Conservation (phyloP, 306 rosid species). For the Quercus parvula region DNA sequence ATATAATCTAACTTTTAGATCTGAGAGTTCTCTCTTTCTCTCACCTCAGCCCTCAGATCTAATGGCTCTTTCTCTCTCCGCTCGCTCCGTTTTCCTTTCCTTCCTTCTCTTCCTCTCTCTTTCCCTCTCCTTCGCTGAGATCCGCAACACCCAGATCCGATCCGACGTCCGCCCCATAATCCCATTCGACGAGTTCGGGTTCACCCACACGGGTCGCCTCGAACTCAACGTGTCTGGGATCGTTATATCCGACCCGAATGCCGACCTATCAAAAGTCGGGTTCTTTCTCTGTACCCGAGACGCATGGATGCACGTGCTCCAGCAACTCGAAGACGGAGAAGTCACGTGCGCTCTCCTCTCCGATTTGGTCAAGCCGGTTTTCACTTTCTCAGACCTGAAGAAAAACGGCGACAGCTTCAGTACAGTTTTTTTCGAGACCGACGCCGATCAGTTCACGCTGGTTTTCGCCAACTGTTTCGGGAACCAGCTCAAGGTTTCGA, state of each 20-base stretch:
- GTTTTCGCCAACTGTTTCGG: slow-evolving; percentile 76
- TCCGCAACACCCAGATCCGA: slow-evolving; percentile 52
- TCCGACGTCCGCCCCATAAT: slow-evolving; percentile 52
- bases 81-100: slow-evolving; percentile 18
- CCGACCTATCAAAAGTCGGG: slow-evolving; percentile 63
- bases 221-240: slow-evolving; percentile 64
- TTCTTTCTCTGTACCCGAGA: slow-evolving; percentile 85
- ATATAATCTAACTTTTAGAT: too few species aligned
- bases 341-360: slow-evolving; percentile 67
- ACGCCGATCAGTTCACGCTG: slow-evolving; percentile 79
- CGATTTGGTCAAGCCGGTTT: slow-evolving; percentile 55
- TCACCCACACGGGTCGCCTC: slow-evolving; percentile 77
- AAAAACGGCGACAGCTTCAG: slow-evolving; percentile 16
- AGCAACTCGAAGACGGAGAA: slow-evolving; percentile 67
- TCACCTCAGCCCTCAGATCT: background rate
- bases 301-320: slow-evolving; percentile 70
- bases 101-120: slow-evolving; percentile 10
- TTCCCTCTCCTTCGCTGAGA: slow-evolving; percentile 53
- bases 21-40: background rate
- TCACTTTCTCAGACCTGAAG: slow-evolving; percentile 46
- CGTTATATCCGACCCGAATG: slow-evolving; percentile 40
- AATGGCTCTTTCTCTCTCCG: slow-evolving; percentile 13
- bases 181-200: slow-evolving; percentile 83
- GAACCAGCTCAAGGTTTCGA: slow-evolving; percentile 41
- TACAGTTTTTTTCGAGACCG: slow-evolving; percentile 38